Base-by-base conservation (phyloP, 768 basidiomycete species). In the Tricholomella constricta region DNA sequence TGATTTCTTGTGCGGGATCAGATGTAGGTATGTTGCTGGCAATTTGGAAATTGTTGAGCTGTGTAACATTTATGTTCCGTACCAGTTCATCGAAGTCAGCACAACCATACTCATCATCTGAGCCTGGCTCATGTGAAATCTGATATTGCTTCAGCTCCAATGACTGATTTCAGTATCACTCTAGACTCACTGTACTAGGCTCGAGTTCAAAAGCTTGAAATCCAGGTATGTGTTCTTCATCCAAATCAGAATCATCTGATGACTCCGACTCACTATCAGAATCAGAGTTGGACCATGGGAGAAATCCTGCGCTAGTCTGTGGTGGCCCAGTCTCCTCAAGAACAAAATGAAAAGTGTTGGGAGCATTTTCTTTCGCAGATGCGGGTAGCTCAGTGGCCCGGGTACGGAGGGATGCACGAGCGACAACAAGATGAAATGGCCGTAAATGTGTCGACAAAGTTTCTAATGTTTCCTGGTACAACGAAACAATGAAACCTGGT, bases 401-500 rank as follows among this genome's bases (percentile, higher is more conserved):
- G 25, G 47, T 48, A 12, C 36, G 25, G 19, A 48, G 36, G 5
- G 47, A 15, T 23, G 47, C 37, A 3, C 34, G 31, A 23, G 47
- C 12, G 25, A 48, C 47, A 23, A 48, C 47, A 48, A 40, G 23
- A 14, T 48, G 32, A 19, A 48, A 35, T 48, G 47, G 36, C 0
- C 26, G 2, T 14, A 48, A 12, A 6, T 7, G 4, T 5, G 1
- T n/a, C 2, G 37, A 48, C 12, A 48, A 26, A 10, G 17, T 48
- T 27, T 48, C 47, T 15, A 48, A 40, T 7, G 32, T 48, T 15
- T 27, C 11, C 9, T 20, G 14, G 35, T 46, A 46, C 12, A 46
- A 37, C 4, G 34, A 35, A 35, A 35, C 34, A 15, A 35, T 35
- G n/a, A 35, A 35, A 4, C 34, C 34, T 12, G 34, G 34, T 35